Base-by-base conservation (phyloP, 768 basidiomycete species). In the Galerina marginata region DNA sequence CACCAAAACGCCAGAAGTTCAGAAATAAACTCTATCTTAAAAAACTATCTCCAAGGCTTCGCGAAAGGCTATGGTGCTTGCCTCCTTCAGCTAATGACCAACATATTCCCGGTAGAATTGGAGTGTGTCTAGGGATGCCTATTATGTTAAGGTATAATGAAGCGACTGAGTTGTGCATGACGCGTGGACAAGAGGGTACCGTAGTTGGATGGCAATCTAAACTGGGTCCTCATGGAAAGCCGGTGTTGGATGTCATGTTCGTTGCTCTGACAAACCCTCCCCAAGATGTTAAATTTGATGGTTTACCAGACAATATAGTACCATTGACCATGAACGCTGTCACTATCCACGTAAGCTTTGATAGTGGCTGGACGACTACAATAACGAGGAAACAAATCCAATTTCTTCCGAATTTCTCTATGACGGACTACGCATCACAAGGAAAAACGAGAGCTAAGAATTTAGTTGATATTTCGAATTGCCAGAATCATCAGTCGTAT, bases 111-210 rank as follows among this genome's bases (percentile, higher is more conserved):
- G 72, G 69, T 25, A 67, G 69, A 37, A 53, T 61, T 38, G 58
- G 53, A 4, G 29, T 75, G 2, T 74, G 74, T 58, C 43, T 66
- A 49, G 73, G 72, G 2, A 59, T 75, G 59, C 73, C 74, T 57
- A 63, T 75, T 7, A 68, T 73, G 54, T 62, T 74, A 9, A 47
- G 62, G n/a, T 55, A 64, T 49, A 75, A 75, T 65, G 55, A 65
- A 36, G 70, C 67, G 3, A 74, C 72, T 47, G 73, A 74, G 38
- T 51, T 70, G 5, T 70, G 71, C 50, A 72, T 73, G 3, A 75
- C 73, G 29, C 69, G 69, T 53, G 74, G 74, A 2, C 70, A 72
- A 62, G 71, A 74, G 58, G 74, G 58, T 6, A 44, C 48, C 43
- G 69, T 75, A 3, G 46, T 53, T 56, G 68, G 66, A 2, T 75